A percentile compares a stretch with the other conserved stretches of the same genome.
These are phyloP conservation scores for Tolypocladium album DNA, from an alignment of 2,329 filamentous ascomycete species.

Conservation along the genomic window DNA sequence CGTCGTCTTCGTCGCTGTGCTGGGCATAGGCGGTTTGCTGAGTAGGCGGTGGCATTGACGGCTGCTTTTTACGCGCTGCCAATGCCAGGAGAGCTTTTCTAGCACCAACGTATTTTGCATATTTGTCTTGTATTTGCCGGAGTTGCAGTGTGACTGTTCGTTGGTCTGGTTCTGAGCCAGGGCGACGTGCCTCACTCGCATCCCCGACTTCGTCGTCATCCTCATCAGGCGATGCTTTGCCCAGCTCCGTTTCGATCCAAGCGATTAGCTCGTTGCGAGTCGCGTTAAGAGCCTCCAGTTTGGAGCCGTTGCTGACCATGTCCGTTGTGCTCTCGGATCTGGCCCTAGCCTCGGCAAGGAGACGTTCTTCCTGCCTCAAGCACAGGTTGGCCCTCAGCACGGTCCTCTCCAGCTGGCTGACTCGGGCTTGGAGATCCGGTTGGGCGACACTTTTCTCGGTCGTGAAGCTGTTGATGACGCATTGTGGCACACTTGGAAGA, in stretches of 20 bases:
- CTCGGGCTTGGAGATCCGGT: slow-evolving; percentile 33
- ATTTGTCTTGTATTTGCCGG: slow-evolving; percentile 41
- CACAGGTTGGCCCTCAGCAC: slow-evolving; percentile 47
- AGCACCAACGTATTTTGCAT: slow-evolving; percentile 38
- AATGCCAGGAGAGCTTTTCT: slow-evolving; percentile 37
- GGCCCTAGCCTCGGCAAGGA: slow-evolving; percentile 36
- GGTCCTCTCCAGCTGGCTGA: slow-evolving; percentile 44
- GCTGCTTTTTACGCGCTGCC: slow-evolving; percentile 20
- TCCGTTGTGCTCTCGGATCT: slow-evolving; percentile 24
- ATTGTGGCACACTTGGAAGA: slow-evolving; percentile 40
- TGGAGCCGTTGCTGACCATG: slow-evolving; percentile 25
- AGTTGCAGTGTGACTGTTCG: slow-evolving; percentile 27
- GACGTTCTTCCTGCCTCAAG: slow-evolving; percentile 44
- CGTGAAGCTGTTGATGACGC: slow-evolving; percentile 39
- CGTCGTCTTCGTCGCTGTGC: slow-evolving; percentile 7
- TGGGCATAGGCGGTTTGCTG: slow-evolving; percentile 4
- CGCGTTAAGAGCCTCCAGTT: slow-evolving; percentile 40
- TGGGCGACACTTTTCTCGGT: slow-evolving; percentile 26
- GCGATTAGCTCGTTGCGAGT: slow-evolving; percentile 50
- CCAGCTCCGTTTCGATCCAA: slow-evolving; percentile 55
- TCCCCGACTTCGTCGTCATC: slow-evolving; percentile 19
- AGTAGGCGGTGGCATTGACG: slow-evolving; percentile 12
- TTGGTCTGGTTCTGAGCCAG: slow-evolving; percentile 9
- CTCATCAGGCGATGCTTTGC: slow-evolving; percentile 34
- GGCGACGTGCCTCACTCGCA: slow-evolving; percentile 10